Evolutionary conservation across 768 basidiomycete genomes (phyloP), one percentile per base, ranked within the genome.

Genomic region (Gyrodon lividus): DNA sequence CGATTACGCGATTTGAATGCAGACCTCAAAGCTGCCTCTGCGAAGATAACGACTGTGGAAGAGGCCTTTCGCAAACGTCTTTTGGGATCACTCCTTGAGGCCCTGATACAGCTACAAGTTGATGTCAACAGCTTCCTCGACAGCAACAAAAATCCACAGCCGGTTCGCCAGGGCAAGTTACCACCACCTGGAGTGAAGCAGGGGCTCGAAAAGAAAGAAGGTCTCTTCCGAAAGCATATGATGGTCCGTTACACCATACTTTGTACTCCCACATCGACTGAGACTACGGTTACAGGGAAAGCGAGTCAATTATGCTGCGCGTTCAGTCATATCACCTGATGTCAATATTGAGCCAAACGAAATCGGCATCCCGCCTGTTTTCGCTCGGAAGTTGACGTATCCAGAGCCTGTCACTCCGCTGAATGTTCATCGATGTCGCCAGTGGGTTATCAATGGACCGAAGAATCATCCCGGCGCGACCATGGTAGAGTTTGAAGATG

Each of bases 271-370:
- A 41, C 23, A 24, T 22, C 13, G 14, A 37, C 48, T 58, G 14
- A 58, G 28, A 45, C 35, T 16, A 34, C 22, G 6, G 39, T 48
- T 44, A 26, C 51, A 98, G 95, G 97, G 97, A 9, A 99, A 99
- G 77, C 94, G 97, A 64, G 97, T 99, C 55, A 98, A 99, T 70
- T 97, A 96, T 68, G 95, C 97, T 37, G 97, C 97, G 19, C 94
- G 97, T 56, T 99, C 97, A n/a, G 97, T 99, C 65, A 99, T 99
- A 59, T 99, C 97, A 16, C 97, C 97, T 10, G 97, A 99, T 65
- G 90, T 98, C 61, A 98, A 98, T 70, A 98, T 99, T 59, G 97
- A 99, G 70, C 92, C 97, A 26, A 95, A 92, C 67, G 97, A 99
- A 70, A 99, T 99, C 50, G 97, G 97, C 35, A 84, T 99, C 23